Evolutionary conservation across 345 rosid species (phyloP), one percentile per base, ranked within the genome.

Genomic region (Syzygium aqueum): DNA sequence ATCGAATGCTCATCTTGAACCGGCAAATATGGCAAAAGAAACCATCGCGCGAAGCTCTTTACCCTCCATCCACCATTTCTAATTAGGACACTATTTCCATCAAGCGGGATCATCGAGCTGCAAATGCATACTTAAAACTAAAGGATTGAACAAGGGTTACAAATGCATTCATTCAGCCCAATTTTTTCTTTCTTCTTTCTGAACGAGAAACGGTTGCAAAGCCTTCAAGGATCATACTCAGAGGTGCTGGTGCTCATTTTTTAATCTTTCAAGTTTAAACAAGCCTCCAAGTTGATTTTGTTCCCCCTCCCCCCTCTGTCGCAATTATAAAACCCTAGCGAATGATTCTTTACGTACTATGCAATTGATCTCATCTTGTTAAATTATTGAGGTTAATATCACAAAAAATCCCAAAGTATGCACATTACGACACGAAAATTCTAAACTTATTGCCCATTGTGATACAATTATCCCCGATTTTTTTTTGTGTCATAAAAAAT

Each of bases 11-110:
- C 65, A 28, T 16, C 65, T 59, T 5, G 65, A 56, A 56, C 23
- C 2, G 11, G 22, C 61, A 22, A 9, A 56, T 54, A 21, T 56
- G 5, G 27, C 61, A 22, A 56, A 56, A 56, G n/a, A 22, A 56
- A 56, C 5, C 5, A 56, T 56, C 1, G 2, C 1, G n/a, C 61
- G 10, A 22, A 22, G 61, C 61, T 54, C 12, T 56, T 23, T 56
- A 22, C 61, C 61, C 23, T 56, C 10, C 12, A 8, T 27, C 2
- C n/a, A 56, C 28, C 30, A 59, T 56, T 87, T 87, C 87, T 89
- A 87, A 91, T 91, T 40, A 90, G 87, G 11, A 52, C 61, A 56
- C n/a, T 56, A 56, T 56, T 56, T 56, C 12, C 52, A 56, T 56
- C 61, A 21, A 56, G 23, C 23, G 61, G 61, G 61, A 22, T 8